Conservation (phyloP, 768 basidiomycete species). For the Podaxis pistillaris region DNA sequence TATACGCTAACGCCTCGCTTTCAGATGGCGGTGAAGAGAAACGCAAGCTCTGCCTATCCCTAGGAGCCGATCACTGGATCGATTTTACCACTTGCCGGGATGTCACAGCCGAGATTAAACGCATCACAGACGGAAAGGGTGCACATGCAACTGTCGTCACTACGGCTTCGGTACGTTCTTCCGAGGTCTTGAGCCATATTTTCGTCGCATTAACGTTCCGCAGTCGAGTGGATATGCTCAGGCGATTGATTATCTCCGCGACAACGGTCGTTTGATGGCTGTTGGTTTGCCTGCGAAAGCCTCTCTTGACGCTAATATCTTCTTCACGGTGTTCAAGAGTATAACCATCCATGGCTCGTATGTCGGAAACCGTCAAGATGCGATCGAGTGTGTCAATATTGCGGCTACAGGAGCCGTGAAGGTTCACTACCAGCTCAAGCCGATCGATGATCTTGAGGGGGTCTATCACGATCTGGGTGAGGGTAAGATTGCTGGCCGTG, state of each 20-base stretch:
- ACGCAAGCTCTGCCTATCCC: slow-evolving; percentile 51
- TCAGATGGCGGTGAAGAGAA: slow-evolving; percentile 76
- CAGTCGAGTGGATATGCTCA: slow-evolving; percentile 44
- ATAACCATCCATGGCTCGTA: slow-evolving; percentile 55
- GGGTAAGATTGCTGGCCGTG: slow-evolving; percentile 24
- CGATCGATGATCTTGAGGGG: slow-evolving; percentile 48
- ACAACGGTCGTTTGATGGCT: slow-evolving; percentile 70
- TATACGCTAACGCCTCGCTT: neutral
- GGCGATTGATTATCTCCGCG: slow-evolving; percentile 74
- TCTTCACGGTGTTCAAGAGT: slow-evolving; percentile 69
- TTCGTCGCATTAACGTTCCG: neutral
- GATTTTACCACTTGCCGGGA: slow-evolving; percentile 74
- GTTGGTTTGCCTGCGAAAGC: slow-evolving; percentile 75
- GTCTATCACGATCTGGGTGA: slow-evolving; percentile 40
- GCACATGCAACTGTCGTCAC: slow-evolving; percentile 71
- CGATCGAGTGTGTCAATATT: slow-evolving; percentile 75
- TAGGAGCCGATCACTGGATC: slow-evolving; percentile 76
- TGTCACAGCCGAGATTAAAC: slow-evolving; percentile 62
- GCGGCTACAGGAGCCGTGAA: slow-evolving; percentile 71
- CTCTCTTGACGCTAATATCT: slow-evolving; percentile 58
- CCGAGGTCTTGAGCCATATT: neutral
- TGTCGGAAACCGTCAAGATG: slow-evolving; percentile 79
- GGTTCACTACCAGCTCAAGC: slow-evolving; percentile 46
- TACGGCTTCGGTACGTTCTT: slow-evolving; percentile 42
- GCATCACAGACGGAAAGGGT: slow-evolving; percentile 62